Base-by-base conservation (phyloP, 768 basidiomycete species). In the Mycena latifolia region DNA sequence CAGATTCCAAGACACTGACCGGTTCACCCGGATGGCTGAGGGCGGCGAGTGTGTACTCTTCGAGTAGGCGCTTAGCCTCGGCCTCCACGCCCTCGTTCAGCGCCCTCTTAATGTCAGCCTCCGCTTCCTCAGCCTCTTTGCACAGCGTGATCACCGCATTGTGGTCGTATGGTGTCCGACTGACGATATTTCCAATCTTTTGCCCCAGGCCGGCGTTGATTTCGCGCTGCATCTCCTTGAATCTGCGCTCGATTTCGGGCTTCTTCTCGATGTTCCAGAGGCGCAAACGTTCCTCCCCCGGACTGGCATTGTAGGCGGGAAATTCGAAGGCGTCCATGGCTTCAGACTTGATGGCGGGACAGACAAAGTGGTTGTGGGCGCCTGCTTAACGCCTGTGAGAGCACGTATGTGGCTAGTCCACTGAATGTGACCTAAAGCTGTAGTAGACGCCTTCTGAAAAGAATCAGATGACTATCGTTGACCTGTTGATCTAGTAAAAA, bases 181-280 rank as follows among this genome's bases (percentile, higher is more conserved):
- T 35, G 24, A 65, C 24, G 15, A 43, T 14, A 0, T 54, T 43
- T 37, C 55, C 43, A 15, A 65, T 37, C 35, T 24, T 9, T 25
- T 43, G 43, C 17, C 68, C 68, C 7, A 69, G 55, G 1, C 20
- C 22, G 17, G 68, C 63, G 39, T 65, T 43, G 5, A 20, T 45
- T 22, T 69, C 51, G 56, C 39, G 68, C 50, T 47, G 22, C 52
- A 69, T 62, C 0, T 65, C 68, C 12, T 61, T 35, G 51, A 53
- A 54, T 18, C 57, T 25, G n/a, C 15, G 47, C 18, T 29, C 52
- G 37, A 69, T 27, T 27, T 69, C 60, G n/a, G 55, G 63, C 24
- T 52, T 22, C 22, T 69, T 52, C 45, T 69, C 63, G 48, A 41
- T 69, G 11, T 45, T 28, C 63, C 68, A 65, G 2, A 65, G 64